Evolutionary conservation across 768 basidiomycete species (phyloP).

Genomic region (Tricholomella constricta): DNA sequence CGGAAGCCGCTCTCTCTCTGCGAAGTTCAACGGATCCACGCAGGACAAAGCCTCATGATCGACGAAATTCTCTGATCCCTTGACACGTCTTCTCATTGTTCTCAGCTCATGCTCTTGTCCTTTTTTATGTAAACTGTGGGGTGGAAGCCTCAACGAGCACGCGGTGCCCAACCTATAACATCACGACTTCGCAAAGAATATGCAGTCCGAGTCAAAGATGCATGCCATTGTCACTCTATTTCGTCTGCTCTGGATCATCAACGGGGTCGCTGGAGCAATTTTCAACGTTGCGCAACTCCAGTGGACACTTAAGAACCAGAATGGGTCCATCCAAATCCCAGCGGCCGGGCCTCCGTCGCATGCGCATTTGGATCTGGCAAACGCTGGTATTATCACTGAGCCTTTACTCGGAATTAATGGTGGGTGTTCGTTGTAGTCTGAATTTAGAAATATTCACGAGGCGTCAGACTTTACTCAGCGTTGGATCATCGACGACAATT

Average conservation of each 20-base stretch:
- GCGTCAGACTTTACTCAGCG: constrained; percentile 51
- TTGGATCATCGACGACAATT: constrained; percentile 58
- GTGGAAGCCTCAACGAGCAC: not conserved
- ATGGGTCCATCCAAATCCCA: constrained; percentile 55
- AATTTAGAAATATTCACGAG: not conserved
- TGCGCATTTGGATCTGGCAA: constrained; percentile 53
- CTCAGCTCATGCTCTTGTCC: not conserved
- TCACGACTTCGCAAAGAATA: not conserved
- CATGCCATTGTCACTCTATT: not conserved
- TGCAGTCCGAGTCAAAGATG: constrained; percentile 8
- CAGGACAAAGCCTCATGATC: not conserved
- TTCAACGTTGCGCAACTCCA: constrained; percentile 48
- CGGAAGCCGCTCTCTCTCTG: not conserved
- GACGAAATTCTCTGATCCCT: not conserved
- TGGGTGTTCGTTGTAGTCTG: constrained; percentile 15
- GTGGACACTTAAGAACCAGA: constrained; percentile 57
- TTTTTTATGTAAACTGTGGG: not conserved
- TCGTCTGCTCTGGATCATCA: not conserved
- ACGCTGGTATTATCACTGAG: constrained; percentile 54
- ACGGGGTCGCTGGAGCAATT: constrained; percentile 20
- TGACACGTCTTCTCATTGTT: not conserved
- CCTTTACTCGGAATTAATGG: constrained; percentile 57
- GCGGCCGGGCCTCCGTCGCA: constrained; percentile 55
- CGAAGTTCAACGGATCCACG: not conserved
- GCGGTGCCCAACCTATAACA: constrained; percentile 3